A percentile compares a stretch with the other conserved stretches of the same genome.
phyloP scores from a whole-genome alignment of 2,329 filamentous ascomycete genomes.

The Fusarium dimerum region DNA sequence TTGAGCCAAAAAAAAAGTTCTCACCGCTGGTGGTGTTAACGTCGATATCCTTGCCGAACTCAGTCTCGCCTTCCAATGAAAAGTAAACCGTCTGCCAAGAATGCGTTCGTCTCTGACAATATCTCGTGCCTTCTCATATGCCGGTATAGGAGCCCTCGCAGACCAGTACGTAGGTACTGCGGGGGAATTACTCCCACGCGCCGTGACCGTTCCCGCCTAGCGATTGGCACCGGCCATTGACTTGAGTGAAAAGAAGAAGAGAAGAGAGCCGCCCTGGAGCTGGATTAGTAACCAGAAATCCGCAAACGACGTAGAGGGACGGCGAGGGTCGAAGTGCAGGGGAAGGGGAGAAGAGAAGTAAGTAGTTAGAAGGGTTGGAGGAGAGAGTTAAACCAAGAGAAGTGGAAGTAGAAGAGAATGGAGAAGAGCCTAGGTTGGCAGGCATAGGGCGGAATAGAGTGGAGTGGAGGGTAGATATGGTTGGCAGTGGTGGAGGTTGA shows the following conservation, averaged over 20 bases:
- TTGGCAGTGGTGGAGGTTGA: not conserved
- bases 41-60: slow-evolving; percentile 7
- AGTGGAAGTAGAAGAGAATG: slow-evolving; percentile 13
- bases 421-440: not conserved
- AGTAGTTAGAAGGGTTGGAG: slow-evolving; percentile 4
- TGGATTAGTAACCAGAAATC: slow-evolving; percentile 11
- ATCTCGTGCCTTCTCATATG: slow-evolving; percentile 16
- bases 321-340: slow-evolving; percentile 8
- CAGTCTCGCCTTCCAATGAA: slow-evolving; percentile 10
- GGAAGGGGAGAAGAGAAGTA: not conserved
- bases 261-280: slow-evolving; percentile 15
- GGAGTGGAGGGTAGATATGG: slow-evolving; percentile 19
- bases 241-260: slow-evolving; percentile 29
- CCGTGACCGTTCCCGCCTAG: slow-evolving; percentile 57
- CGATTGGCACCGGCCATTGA: slow-evolving; percentile 60
- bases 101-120: slow-evolving; percentile 5
- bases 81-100: slow-evolving; percentile 1
- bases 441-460: slow-evolving; percentile 16
- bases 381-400: slow-evolving; percentile 13
- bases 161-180: slow-evolving; percentile 49
- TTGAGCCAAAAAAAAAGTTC: slow-evolving; percentile 1
- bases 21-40: slow-evolving; percentile 6
- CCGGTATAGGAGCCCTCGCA: slow-evolving; percentile 27
- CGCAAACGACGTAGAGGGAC: not conserved
- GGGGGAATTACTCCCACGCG: slow-evolving; percentile 61